Evolutionary conservation across 257 asterid genomes (phyloP).

Genomic region (Anisodus acutangulus): DNA sequence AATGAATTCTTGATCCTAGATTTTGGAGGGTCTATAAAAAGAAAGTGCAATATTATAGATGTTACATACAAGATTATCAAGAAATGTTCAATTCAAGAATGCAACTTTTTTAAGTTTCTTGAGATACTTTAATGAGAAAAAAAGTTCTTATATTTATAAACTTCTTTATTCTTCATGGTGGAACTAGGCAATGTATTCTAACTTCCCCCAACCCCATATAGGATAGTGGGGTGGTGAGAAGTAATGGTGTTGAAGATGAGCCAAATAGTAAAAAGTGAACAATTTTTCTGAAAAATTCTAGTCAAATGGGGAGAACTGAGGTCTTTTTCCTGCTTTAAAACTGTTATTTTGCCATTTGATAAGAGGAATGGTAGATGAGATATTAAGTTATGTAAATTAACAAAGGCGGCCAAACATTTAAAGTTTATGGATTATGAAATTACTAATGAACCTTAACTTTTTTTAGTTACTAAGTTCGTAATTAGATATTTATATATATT

Average conservation of each 20-base stretch:
- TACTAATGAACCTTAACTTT: neutral
- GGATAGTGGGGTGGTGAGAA: conserved; percentile 25
- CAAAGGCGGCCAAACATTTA: neutral
- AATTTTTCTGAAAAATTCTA: neutral
- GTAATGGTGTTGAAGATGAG: conserved; percentile 4
- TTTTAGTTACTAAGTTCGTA: neutral
- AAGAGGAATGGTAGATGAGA: neutral
- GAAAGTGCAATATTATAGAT: neutral
- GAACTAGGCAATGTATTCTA: neutral
- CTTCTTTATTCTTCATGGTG: neutral
- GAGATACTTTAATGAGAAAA: neutral
- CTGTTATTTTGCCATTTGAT: conserved; percentile 10
- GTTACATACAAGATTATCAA: conserved; percentile 10
- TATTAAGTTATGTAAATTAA: neutral
- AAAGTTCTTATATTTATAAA: conserved; percentile 14
- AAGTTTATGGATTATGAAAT: neutral
- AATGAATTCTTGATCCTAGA: conserved; percentile 15
- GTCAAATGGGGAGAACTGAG: neutral
- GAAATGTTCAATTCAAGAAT: conserved; percentile 16
- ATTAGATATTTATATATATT: neutral
- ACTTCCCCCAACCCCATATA: neutral
- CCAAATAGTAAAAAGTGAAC: neutral
- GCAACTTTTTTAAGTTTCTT: conserved; percentile 2
- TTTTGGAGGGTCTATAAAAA: neutral
- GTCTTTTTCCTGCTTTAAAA: neutral